Percentiles rank a stretch among this genome's conserved stretches.
phyloP scores from a whole-genome alignment of 208 protist genomes.

The Angomonas deanei region DNA sequence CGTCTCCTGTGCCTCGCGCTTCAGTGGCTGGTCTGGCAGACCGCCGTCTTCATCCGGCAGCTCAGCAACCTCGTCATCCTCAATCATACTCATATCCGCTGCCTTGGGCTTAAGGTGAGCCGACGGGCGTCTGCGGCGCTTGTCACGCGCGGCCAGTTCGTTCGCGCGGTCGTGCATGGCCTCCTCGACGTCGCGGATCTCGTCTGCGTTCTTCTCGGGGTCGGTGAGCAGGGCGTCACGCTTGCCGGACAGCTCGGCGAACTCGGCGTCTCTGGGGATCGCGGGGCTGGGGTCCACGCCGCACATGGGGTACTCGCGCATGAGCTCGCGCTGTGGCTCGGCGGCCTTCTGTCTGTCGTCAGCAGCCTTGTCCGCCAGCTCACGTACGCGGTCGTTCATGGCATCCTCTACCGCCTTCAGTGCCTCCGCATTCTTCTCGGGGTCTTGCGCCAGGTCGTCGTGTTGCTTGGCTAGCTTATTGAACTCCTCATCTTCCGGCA shows the following conservation, averaged over 20 bases:
- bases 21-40: constrained; percentile 12
- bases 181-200: constrained; percentile 19
- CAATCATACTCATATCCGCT: too few species aligned
- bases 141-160: constrained; percentile 15
- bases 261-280: constrained; percentile 28
- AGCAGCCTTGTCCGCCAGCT: constrained; percentile 19
- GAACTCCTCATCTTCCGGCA: constrained; percentile 23
- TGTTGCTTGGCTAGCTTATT: constrained; percentile 16
- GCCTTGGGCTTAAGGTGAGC: too few species aligned
- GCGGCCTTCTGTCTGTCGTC: constrained; percentile 18
- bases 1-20: constrained; percentile 13
- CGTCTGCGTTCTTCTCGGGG: constrained; percentile 8
- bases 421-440: background rate
- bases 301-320: constrained; percentile 38
- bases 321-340: constrained; percentile 10
- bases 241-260: constrained; percentile 20
- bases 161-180: constrained; percentile 20
- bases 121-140: constrained; percentile 15
- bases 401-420: constrained; percentile 13
- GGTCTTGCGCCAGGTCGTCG: constrained; percentile 1
- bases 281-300: constrained; percentile 33
- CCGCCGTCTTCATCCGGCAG: too few species aligned
- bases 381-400: constrained; percentile 12
- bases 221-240: constrained; percentile 17
- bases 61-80: too few species aligned